Evolutionary conservation across 1,139 yeast genomes (phyloP).

Genomic region (Pichia sp.): DNA sequence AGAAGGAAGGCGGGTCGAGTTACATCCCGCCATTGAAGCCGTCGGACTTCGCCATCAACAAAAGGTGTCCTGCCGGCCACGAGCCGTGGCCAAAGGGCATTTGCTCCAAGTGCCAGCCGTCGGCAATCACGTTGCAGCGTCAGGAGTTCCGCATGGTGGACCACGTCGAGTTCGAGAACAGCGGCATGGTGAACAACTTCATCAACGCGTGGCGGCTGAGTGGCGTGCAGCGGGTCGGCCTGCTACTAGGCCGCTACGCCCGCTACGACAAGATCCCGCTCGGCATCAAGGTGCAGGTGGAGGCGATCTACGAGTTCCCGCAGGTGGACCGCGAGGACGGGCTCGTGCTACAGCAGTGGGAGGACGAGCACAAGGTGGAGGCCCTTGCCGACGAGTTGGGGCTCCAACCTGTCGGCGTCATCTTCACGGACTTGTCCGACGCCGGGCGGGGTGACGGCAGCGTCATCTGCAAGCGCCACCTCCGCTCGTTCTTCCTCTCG

Average conservation of each 20-base stretch:
- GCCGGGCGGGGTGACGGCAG: slow-evolving; percentile 83
- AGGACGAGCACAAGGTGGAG: slow-evolving; percentile 51
- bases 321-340: slow-evolving; percentile 89
- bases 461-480: slow-evolving; percentile 88
- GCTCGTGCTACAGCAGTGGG: slow-evolving; percentile 60
- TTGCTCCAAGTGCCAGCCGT: slow-evolving; percentile 96
- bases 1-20: slow-evolving; percentile 55
- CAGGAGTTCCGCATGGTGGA: slow-evolving; percentile 95
- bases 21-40: slow-evolving; percentile 78
- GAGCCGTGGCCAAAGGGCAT: slow-evolving; percentile 92
- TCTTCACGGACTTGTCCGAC: slow-evolving; percentile 87
- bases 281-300: slow-evolving; percentile 91
- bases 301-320: slow-evolving; percentile 90
- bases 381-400: slow-evolving; percentile 59
- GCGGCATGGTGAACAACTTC: slow-evolving; percentile 69
- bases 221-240: slow-evolving; percentile 83
- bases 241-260: slow-evolving; percentile 77
- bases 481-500: slow-evolving; percentile 81
- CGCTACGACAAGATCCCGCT: slow-evolving; percentile 78
- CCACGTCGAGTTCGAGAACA: slow-evolving; percentile 84
- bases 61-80: slow-evolving; percentile 73
- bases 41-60: slow-evolving; percentile 61
- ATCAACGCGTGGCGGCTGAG: slow-evolving; percentile 89
- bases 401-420: slow-evolving; percentile 68
- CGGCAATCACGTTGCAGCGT: slow-evolving; percentile 87